Conservation (phyloP, 1,139 yeast species). For the Scheffersomyces lignicola region DNA sequence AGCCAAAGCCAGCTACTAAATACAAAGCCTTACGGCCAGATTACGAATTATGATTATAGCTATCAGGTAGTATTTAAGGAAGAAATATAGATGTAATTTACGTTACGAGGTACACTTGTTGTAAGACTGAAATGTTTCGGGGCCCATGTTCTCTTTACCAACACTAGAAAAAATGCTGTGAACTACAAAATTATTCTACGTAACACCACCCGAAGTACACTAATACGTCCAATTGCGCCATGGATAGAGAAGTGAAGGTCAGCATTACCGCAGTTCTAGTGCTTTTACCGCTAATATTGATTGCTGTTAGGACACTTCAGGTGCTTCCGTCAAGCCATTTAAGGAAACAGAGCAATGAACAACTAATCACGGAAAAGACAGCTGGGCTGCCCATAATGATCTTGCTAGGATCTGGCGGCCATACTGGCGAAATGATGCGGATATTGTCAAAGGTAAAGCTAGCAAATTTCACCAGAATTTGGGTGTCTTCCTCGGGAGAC, state of each 20-base stretch:
- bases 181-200: slow-evolving; percentile 11
- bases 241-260: slow-evolving; percentile 28
- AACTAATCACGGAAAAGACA: slow-evolving; percentile 4
- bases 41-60: slow-evolving; percentile 1
- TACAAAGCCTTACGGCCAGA: slow-evolving; percentile 9
- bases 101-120: neutral
- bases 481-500: slow-evolving; percentile 60
- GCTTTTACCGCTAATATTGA: slow-evolving; percentile 25
- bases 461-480: slow-evolving; percentile 31
- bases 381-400: slow-evolving; percentile 44
- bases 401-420: slow-evolving; percentile 84
- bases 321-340: slow-evolving; percentile 28
- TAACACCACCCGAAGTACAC: slow-evolving; percentile 4
- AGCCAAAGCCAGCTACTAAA: slow-evolving; percentile 3
- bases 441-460: slow-evolving; percentile 45
- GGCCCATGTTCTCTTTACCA: neutral
- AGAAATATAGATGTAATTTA: no score
- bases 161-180: slow-evolving; percentile 4
- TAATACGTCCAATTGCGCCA: slow-evolving; percentile 8
- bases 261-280: slow-evolving; percentile 21
- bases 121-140: neutral
- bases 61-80: no score
- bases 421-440: slow-evolving; percentile 91
- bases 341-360: slow-evolving; percentile 2
- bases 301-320: slow-evolving; percentile 25